Evolutionary conservation across 208 protist genomes (phyloP).

Genomic region (Wallacemonas sp.): DNA sequence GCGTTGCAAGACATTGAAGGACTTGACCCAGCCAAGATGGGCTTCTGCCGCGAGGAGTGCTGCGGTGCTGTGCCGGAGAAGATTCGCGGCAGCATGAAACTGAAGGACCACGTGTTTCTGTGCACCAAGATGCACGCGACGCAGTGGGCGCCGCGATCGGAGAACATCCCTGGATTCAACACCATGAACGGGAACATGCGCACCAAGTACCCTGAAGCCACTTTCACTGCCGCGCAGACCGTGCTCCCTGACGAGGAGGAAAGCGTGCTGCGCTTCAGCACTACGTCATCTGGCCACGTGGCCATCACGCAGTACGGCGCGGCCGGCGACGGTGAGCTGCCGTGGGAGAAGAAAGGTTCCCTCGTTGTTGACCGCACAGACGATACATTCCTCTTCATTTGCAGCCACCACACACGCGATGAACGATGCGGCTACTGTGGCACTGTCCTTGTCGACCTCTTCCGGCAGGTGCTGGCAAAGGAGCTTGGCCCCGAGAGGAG

Average conservation of each 20-base stretch:
- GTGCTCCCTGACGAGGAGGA: constrained; percentile 38
- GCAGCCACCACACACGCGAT: constrained; percentile 77
- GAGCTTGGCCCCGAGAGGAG: constrained; percentile 30
- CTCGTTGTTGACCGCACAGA: constrained; percentile 70
- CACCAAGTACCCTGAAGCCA: constrained; percentile 30
- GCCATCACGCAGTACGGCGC: constrained; percentile 59
- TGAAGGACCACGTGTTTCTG: constrained; percentile 82
- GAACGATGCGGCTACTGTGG: constrained; percentile 89
- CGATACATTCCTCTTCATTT: constrained; percentile 88
- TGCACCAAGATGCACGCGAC: constrained; percentile 50
- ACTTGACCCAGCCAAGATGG: constrained; percentile 63
- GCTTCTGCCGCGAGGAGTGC: constrained; percentile 88
- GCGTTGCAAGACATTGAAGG: constrained; percentile 88
- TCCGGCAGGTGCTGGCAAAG: constrained; percentile 52
- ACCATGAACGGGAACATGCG: constrained; percentile 32
- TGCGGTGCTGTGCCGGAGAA: constrained; percentile 67
- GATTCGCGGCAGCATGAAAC: constrained; percentile 74
- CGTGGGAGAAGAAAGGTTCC: constrained; percentile 65
- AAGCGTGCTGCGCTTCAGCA: constrained; percentile 58
- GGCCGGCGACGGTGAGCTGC: constrained; percentile 43
- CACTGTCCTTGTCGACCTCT: constrained; percentile 75
- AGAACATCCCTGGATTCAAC: constrained; percentile 66
- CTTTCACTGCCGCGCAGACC: constrained; percentile 39
- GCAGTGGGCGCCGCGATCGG: constrained; percentile 59
- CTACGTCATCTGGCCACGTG: constrained; percentile 30